Base-by-base conservation (phyloP, 345 rosid genomes). In the Geranium brycei region DNA sequence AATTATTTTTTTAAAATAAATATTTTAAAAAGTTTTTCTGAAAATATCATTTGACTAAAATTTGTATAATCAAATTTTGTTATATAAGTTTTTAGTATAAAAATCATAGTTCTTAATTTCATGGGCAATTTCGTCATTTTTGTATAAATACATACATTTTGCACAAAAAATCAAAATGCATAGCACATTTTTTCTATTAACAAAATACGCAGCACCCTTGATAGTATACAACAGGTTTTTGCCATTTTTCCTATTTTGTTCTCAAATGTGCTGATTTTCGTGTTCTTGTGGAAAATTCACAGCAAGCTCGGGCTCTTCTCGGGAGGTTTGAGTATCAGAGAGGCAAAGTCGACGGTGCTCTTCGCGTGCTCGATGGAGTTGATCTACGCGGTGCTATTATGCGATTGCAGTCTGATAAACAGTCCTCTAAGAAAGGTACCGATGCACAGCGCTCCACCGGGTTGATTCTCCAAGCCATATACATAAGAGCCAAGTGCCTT, bases 251-350 rank as follows among this genome's bases (percentile, higher is more conserved):
- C 28, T 23, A 23, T 23, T 66, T 10, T 31, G 57, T 59, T 32
- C 31, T 31, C 59, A 41, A 16, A 58, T 71, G 53, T 66, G 66
- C 57, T 35, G 59, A 51, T 71, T 51, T n/a, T 28, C 68, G 35
- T 11, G 35, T 56, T 62, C 58, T 67, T 58, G 17, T 17, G 35
- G 31, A 23, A 73, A 66, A 31, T 71, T 73, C 65, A 60, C 62
- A 92, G 96, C 95, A 92, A 82, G 96, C 98, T 51, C 87, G 95
- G 75, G 93, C 98, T 63, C 90, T 92, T 77, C 87, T 92, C 70
- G 98, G 95, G 63, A 87, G 86, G 75, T 71, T 92, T 72, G 95
- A 92, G 35, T 92, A 92, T 69, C 96, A 92, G 72, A 81, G 96
- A 85, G 98, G 96, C 65, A 89, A 92, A 69, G 66, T 92, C 19